Evolutionary conservation across 441 rosid genomes (phyloP), one percentile per base, ranked within the genome.

Genomic region (Monsonia emarginata): DNA sequence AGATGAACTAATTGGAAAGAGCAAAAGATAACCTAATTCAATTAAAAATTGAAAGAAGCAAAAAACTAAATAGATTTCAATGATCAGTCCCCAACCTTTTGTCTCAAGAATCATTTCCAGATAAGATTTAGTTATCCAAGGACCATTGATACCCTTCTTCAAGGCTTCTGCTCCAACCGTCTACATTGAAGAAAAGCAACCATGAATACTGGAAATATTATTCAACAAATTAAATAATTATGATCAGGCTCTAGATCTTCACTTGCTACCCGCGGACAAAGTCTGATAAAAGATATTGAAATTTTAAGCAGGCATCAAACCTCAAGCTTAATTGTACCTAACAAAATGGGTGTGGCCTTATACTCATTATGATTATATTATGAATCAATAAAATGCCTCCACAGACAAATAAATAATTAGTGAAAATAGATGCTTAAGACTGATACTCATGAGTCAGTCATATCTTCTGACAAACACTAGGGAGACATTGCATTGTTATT

Each of bases 81-180:
- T 26, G 54, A 57, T 61, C 38, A 78, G 66, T 61, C 54, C 34
- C 75, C 30, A 64, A 95, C 99, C 97, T 87, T 91, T 88, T 64
- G 86, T 86, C 81, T 95, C 96, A 25, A 95, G 90, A 81, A 95
- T 88, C 86, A 91, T 71, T 82, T 95, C 98, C 71, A 95, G 80
- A 82, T 95, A 95, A 65, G 99, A 95, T 75, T 89, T 90, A 63
- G 96, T 91, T 78, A 95, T 85, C 99, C 99, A 95, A 38, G 89
- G 98, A 68, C 93, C 89, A 74, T 61, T 71, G 25, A 95, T 79
- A 68, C 90, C 91, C 87, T 88, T 82, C 77, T 80, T 85, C 66
- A 76, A 78, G 60, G 91, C 96, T 83, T 95, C 99, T 71, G 88
- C 91, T 77, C 96, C 99, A 80, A 95, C 98, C 67, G 85, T 89